Evolutionary conservation across 441 rosid genomes (phyloP).

Genomic region (Pelargonium citronellum): DNA sequence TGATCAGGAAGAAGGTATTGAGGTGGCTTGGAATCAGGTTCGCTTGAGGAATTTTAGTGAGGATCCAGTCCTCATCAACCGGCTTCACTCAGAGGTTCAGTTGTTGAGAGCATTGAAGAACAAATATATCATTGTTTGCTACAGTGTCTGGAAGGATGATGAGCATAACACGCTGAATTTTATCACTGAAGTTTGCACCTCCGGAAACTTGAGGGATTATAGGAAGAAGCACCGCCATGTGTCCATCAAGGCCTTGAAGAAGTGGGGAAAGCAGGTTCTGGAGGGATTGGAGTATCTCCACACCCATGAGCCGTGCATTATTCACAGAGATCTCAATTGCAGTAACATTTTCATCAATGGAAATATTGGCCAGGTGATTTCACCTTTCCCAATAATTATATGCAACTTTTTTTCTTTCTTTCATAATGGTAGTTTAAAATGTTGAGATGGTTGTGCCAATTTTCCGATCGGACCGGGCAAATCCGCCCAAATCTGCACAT

Average conservation of each 20-base stretch:
- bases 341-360: slow-evolving; percentile 72
- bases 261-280: slow-evolving; percentile 64
- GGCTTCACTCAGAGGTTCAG: slow-evolving; percentile 59
- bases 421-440: too few species aligned
- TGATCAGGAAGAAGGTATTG: slow-evolving; percentile 66
- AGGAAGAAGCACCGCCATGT: slow-evolving; percentile 69
- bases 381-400: slow-evolving; percentile 2
- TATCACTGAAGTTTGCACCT: slow-evolving; percentile 65
- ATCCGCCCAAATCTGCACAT: too few species aligned
- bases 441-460: too few species aligned
- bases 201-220: slow-evolving; percentile 57
- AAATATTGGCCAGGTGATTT: slow-evolving; percentile 50
- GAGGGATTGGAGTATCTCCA: slow-evolving; percentile 65
- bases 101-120: slow-evolving; percentile 54
- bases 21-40: slow-evolving; percentile 78
- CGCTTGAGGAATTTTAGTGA: slow-evolving; percentile 42
- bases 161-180: slow-evolving; percentile 47
- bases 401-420: background rate
- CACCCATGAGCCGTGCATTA: slow-evolving; percentile 57
- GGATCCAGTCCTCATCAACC: slow-evolving; percentile 43
- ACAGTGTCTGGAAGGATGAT: slow-evolving; percentile 50
- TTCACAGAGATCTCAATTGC: slow-evolving; percentile 65
- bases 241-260: slow-evolving; percentile 66
- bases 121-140: slow-evolving; percentile 54
- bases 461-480: too few species aligned